Percentiles rank a stretch among this genome's conserved stretches.
Evolutionary conservation across 1,284 basidiomycete species (phyloP).

Genomic region (Amylostereum areolatum): DNA sequence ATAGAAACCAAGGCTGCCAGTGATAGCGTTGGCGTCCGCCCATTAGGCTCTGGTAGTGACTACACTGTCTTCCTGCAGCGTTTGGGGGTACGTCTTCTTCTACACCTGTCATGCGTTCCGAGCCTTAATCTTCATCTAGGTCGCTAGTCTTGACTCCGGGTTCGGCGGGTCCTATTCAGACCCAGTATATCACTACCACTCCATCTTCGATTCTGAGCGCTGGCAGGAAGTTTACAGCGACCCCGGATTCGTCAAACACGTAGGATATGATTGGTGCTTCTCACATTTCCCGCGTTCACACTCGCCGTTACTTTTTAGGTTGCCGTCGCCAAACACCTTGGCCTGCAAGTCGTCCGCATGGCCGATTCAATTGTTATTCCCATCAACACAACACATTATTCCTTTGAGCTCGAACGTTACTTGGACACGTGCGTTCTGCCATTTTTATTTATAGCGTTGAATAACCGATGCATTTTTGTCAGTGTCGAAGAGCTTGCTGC

Average conservation of each 20-base stretch:
- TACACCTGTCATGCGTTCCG: not conserved
- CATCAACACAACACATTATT: slow-evolving; percentile 74
- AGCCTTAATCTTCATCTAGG: slow-evolving; percentile 21
- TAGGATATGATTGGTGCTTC: slow-evolving; percentile 19
- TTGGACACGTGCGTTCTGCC: slow-evolving; percentile 36
- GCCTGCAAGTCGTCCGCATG: slow-evolving; percentile 56
- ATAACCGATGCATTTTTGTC: not conserved
- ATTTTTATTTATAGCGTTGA: not conserved
- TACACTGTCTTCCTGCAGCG: slow-evolving; percentile 78
- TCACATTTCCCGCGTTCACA: not conserved
- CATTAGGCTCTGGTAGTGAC: slow-evolving; percentile 61
- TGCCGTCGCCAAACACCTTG: slow-evolving; percentile 64
- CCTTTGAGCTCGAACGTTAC: slow-evolving; percentile 42
- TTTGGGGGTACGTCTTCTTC: slow-evolving; percentile 34
- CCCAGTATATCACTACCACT: slow-evolving; percentile 73
- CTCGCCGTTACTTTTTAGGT: slow-evolving; percentile 28
- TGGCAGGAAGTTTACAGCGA: slow-evolving; percentile 76
- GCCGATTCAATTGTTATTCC: slow-evolving; percentile 57
- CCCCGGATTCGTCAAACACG: slow-evolving; percentile 65
- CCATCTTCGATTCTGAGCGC: slow-evolving; percentile 66
- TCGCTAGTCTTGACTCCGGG: slow-evolving; percentile 48
- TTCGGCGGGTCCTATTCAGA: slow-evolving; percentile 44
- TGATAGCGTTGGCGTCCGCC: slow-evolving; percentile 27
- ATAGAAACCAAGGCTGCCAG: slow-evolving; percentile 18
- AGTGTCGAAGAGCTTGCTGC: slow-evolving; percentile 26